These are phyloP conservation scores for Sporisorium scitamineum DNA, from an alignment of 1,284 basidiomycete species.

Conservation along the genomic window DNA sequence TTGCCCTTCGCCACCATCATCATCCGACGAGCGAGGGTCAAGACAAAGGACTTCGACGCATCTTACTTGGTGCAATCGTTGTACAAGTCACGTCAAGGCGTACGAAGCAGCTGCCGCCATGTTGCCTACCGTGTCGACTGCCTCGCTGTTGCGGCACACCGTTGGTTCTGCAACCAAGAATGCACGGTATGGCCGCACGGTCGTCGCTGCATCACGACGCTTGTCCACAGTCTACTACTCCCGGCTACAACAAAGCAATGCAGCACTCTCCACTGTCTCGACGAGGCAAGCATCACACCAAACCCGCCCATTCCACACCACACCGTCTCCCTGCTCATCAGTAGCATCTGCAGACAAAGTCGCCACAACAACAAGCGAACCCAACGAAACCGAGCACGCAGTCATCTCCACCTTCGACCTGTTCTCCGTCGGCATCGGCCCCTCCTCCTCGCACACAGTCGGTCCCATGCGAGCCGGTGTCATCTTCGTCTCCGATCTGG, in stretches of 20 bases:
- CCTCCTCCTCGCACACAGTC: conserved; percentile 75
- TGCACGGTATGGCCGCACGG: not conserved
- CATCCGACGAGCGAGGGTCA: not conserved
- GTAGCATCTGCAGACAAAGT: not conserved
- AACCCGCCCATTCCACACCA: conserved; percentile 11
- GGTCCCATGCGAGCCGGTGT: conserved; percentile 88
- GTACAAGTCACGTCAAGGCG: not conserved
- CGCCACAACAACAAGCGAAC: conserved; percentile 6
- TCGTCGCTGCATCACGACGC: not conserved
- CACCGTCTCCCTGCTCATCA: not conserved
- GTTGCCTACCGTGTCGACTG: conserved; percentile 17
- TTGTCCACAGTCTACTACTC: not conserved
- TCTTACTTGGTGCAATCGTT: not conserved
- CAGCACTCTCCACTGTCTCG: not conserved
- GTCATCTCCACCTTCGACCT: conserved; percentile 83
- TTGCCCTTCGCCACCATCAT: conserved; percentile 9
- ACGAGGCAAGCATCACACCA: not conserved
- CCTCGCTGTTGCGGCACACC: conserved; percentile 20
- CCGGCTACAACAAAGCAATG: not conserved
- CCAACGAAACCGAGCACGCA: conserved; percentile 79
- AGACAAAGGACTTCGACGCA: not conserved
- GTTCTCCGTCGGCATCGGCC: conserved; percentile 84
- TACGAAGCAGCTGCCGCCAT: not conserved
- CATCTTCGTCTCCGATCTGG: conserved; percentile 80
- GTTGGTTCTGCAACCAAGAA: conserved; percentile 6